Evolutionary conservation across 1,139 yeast species (phyloP).

Genomic region (Taphrina populina): DNA sequence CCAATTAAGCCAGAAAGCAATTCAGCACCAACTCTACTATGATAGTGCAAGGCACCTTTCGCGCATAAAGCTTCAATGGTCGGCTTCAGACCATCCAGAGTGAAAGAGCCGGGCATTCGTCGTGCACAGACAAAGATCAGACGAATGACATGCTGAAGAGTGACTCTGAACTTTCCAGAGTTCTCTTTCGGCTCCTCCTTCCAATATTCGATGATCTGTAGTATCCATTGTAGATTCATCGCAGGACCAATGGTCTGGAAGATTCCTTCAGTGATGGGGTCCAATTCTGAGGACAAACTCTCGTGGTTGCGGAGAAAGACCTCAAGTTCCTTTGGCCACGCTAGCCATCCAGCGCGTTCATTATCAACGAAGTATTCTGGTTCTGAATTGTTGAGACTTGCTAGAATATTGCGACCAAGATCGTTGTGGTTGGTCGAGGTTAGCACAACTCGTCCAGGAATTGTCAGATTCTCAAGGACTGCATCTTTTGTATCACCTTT

Average conservation of each 20-base stretch:
- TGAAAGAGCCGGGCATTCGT: conserved; percentile 30
- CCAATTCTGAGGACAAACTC: conserved; percentile 46
- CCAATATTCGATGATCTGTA: conserved; percentile 52
- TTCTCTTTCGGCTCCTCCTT: conserved; percentile 46
- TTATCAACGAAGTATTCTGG: conserved; percentile 48
- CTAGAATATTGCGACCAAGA: conserved; percentile 51
- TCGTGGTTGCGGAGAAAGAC: conserved; percentile 49
- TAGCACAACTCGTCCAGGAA: conserved; percentile 48
- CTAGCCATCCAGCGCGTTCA: conserved; percentile 67
- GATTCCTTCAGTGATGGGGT: conserved; percentile 48
- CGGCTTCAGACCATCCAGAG: conserved; percentile 31
- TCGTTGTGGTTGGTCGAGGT: conserved; percentile 47
- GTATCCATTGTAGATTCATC: conserved; percentile 62
- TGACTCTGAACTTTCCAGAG: conserved; percentile 42
- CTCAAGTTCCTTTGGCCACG: conserved; percentile 65
- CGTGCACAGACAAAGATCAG: conserved; percentile 29
- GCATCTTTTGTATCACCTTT: conserved; percentile 53
- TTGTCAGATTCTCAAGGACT: conserved; percentile 41
- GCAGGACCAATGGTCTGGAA: conserved; percentile 51
- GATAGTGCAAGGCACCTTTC: conserved; percentile 38
- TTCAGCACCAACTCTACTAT: conserved; percentile 49
- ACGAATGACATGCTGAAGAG: conserved; percentile 38
- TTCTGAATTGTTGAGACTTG: conserved; percentile 54
- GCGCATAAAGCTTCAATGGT: conserved; percentile 30
- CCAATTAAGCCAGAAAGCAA: conserved; percentile 44